Conservation (phyloP, 2,329 filamentous ascomycete species). For the Diaporthe humulicola region DNA sequence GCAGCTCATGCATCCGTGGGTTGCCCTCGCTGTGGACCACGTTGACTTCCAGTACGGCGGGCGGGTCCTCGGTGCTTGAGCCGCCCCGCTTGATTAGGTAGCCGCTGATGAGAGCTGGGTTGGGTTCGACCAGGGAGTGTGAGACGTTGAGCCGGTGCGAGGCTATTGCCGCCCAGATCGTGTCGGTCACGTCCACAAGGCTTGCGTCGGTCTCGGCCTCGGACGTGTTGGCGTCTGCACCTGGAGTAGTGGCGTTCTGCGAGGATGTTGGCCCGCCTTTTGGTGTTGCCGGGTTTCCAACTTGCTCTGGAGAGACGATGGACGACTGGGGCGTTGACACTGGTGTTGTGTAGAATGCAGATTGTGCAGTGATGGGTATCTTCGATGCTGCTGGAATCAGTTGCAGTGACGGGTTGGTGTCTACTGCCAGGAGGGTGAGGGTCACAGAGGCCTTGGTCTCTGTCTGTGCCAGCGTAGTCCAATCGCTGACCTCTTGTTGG, state of each 20-base stretch:
- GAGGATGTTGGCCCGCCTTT: conserved; percentile 52
- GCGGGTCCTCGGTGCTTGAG: conserved; percentile 67
- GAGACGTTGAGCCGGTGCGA: conserved; percentile 75
- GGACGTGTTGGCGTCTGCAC: conserved; percentile 58
- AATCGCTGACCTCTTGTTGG: conserved; percentile 72
- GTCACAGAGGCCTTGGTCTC: conserved; percentile 66
- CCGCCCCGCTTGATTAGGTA: conserved; percentile 76
- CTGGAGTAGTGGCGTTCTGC: conserved; percentile 60
- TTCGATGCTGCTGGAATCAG: conserved; percentile 69
- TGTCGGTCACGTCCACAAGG: conserved; percentile 79
- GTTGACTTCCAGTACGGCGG: conserved; percentile 73
- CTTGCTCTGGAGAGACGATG: conserved; percentile 73
- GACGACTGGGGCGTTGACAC: conserved; percentile 75
- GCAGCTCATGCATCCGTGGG: conserved; percentile 69
- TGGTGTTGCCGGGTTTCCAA: conserved; percentile 63
- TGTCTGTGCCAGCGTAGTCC: conserved; percentile 65
- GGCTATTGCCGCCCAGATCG: conserved; percentile 81
- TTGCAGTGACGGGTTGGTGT: conserved; percentile 74
- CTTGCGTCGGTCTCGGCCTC: conserved; percentile 70
- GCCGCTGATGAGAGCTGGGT: conserved; percentile 72
- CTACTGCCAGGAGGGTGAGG: conserved; percentile 73
- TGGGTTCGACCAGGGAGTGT: conserved; percentile 65
- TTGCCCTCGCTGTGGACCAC: conserved; percentile 69
- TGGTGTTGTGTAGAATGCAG: conserved; percentile 71
- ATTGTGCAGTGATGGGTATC: conserved; percentile 58